These are phyloP conservation scores for Tuber borchii DNA, from an alignment of 495 filamentous ascomycete species.

Conservation along the genomic window DNA sequence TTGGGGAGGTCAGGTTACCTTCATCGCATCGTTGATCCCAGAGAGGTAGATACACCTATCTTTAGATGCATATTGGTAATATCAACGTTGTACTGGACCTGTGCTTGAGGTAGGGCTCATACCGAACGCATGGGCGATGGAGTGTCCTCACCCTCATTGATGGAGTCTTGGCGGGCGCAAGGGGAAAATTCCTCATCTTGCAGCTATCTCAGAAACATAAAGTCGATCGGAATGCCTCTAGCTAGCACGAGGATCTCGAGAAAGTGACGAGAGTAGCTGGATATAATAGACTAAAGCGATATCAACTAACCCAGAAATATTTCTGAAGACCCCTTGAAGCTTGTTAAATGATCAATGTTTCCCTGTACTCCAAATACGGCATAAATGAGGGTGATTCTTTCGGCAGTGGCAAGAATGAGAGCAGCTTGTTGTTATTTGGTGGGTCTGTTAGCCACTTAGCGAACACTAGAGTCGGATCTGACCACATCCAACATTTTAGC, in stretches of 20 bases:
- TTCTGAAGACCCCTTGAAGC: conserved; percentile 78
- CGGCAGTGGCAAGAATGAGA: conserved; percentile 76
- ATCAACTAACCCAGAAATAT: conserved; percentile 85
- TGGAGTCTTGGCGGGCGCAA: conserved; percentile 78
- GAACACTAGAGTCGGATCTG: conserved; percentile 79
- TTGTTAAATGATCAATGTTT: conserved; percentile 99
- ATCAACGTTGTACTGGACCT: conserved; percentile 90
- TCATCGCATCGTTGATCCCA: conserved; percentile 89
- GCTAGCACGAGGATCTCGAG: conserved; percentile 74
- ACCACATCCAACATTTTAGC: conserved; percentile 84
- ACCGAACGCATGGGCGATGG: conserved; percentile 98
- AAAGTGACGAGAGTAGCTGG: conserved; percentile 70
- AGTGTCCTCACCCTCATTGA: conserved; percentile 84
- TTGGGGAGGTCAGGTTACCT: conserved; percentile 88
- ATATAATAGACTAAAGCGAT: conserved; percentile 72
- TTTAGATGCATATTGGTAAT: conserved; percentile 85
- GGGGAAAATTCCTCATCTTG: conserved; percentile 78
- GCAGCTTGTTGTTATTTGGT: conserved; percentile 88
- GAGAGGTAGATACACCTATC: conserved; percentile 93
- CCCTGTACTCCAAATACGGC: conserved; percentile 96
- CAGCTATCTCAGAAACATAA: conserved; percentile 88
- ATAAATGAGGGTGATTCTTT: conserved; percentile 71
- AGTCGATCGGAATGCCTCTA: conserved; percentile 95
- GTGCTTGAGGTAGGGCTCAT: conserved; percentile 73
- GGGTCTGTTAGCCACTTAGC: conserved; percentile 70